Base-by-base conservation (phyloP, 2,329 filamentous ascomycete species). In the Stemphylium beticola region DNA sequence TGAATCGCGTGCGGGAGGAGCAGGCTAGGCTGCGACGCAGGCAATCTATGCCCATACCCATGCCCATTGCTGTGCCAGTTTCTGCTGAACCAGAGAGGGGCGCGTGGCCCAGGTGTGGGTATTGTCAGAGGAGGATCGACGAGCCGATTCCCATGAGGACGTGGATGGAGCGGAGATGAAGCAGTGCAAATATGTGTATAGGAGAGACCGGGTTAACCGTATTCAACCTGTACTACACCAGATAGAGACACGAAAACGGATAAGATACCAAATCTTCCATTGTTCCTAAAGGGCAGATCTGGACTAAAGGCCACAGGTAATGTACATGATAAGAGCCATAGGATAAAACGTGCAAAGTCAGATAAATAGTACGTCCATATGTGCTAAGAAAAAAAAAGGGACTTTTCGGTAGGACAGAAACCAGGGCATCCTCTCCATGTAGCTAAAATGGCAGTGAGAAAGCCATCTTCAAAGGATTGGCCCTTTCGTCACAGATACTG, bases 251-350 rank as follows among this genome's bases (percentile, higher is more conserved):
- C 18, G 12, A 32, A 34, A 44, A 6, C 18, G 14, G 4, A 44
- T 22, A 31, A 34, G 5, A 24, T 6, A 24, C 14, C 29, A 33
- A 44, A 22, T 24, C 9, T 36, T 47, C 42, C 26, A 29, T 32
- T 52, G 8, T 52, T 31, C 18, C 31, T 34, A n/a, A 40, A 17
- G 26, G 14, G 42, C 15, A 12, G 34, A 24, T 38, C 41, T 31
- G 32, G 20, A 17, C 37, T 20, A 26, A 52, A 11, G 32, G 49
- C 42, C 49, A 15, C 36, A 15, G 26, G 39, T 52, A 47, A 15
- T 47, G 42, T 47, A 47, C 49, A 52, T 40, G 42, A 37, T 33
- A 29, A 47, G 32, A 33, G 41, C 49, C 40, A 46, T 45, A 46
- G 5, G 9, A 15, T 15, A 29, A 29, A 26, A 24, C 15, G 22